Percentiles rank a stretch among this genome's conserved stretches.
phyloP scores from a whole-genome alignment of 1,139 yeast genomes.

The Taphrina deformans region DNA sequence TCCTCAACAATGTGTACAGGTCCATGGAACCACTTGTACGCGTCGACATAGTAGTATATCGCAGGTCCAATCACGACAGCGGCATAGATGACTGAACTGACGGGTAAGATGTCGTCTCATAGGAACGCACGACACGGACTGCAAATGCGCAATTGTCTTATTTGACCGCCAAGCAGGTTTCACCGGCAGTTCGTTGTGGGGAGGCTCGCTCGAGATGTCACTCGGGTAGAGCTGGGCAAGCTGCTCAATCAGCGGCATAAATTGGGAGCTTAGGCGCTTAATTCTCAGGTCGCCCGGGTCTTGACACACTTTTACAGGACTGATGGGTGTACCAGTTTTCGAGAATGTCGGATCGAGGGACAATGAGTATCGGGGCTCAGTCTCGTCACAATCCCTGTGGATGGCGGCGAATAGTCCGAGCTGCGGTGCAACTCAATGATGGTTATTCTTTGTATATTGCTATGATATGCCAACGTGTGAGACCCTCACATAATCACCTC shows the following conservation, averaged over 20 bases:
- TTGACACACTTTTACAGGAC: too few species aligned
- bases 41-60: constrained; percentile 45
- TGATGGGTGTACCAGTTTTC: too few species aligned
- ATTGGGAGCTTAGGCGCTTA: background rate
- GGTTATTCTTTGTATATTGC: background rate
- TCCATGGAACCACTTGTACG: constrained; percentile 54
- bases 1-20: constrained; percentile 50
- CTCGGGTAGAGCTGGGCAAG: background rate
- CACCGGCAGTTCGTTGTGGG: background rate
- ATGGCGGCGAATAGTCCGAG: too few species aligned
- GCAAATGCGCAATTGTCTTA: background rate
- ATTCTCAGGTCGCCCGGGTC: too few species aligned
- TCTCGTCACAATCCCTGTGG: too few species aligned
- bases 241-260: background rate
- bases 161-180: background rate
- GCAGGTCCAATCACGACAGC: background rate
- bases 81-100: constrained; percentile 52
- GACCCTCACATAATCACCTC: constrained; percentile 59
- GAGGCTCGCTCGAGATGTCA: background rate
- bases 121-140: too few species aligned
- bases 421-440: too few species aligned
- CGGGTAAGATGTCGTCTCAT: background rate
- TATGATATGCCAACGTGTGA: background rate
- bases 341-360: too few species aligned
- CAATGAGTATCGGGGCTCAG: too few species aligned